Percentiles rank a stretch among this genome's conserved stretches.
These are phyloP conservation scores for Mycena amicta DNA, from an alignment of 768 basidiomycete genomes.

Conservation along the genomic window DNA sequence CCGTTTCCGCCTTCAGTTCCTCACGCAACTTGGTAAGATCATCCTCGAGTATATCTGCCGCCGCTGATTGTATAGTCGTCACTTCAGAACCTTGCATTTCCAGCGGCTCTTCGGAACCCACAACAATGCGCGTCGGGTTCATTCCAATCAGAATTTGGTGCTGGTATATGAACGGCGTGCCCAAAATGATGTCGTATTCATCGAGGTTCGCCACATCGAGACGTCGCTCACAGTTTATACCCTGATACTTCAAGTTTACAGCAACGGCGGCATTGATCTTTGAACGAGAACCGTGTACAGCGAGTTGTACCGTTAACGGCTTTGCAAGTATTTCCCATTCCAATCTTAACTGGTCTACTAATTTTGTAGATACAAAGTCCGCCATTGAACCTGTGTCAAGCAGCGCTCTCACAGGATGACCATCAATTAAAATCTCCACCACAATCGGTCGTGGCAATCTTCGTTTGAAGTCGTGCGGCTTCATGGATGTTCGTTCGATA, in stretches of 20 bases:
- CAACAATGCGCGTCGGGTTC: constrained; percentile 15
- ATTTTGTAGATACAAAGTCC: constrained; percentile 35
- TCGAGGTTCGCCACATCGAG: constrained; percentile 26
- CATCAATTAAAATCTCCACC: constrained; percentile 1
- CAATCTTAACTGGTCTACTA: constrained; percentile 34
- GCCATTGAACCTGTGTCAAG: constrained; percentile 26
- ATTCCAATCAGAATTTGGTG: constrained; percentile 23
- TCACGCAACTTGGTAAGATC: constrained; percentile 7
- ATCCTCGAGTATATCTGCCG: constrained; percentile 11
- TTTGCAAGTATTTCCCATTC: constrained; percentile 26
- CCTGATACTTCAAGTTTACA: constrained; percentile 30
- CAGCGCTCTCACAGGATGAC: constrained; percentile 6
- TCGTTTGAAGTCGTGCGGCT: constrained; percentile 3
- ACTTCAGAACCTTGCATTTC: constrained; percentile 15
- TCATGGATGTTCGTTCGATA: not conserved
- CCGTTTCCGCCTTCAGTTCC: constrained; percentile 14
- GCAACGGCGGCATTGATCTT: constrained; percentile 27
- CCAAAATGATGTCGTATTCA: constrained; percentile 24
- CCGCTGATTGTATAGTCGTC: constrained; percentile 1
- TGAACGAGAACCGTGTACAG: constrained; percentile 33
- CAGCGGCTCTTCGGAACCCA: constrained; percentile 12
- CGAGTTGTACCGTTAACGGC: constrained; percentile 34
- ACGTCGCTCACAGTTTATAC: constrained; percentile 20
- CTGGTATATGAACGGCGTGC: constrained; percentile 27
- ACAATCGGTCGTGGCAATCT: constrained; percentile 3